Percentiles rank a stretch among this genome's conserved stretches.
Conservation (phyloP, 2,329 filamentous ascomycete genomes). For the Claviceps paspali region DNA sequence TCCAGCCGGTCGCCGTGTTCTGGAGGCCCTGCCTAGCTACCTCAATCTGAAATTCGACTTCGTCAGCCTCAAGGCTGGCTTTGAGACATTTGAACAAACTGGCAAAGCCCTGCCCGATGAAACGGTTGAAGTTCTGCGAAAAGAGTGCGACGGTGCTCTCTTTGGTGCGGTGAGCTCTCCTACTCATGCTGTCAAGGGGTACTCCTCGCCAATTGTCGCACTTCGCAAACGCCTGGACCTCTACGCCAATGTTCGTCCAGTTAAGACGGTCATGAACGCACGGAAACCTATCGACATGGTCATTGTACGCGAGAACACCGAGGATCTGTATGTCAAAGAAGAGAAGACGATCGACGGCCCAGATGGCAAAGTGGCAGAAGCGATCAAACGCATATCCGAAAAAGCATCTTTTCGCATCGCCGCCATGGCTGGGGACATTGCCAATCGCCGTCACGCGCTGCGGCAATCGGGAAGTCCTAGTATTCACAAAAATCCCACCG, state of each 20-base stretch:
- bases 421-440: constrained; percentile 88
- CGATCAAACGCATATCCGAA: constrained; percentile 92
- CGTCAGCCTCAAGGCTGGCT: constrained; percentile 82
- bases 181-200: constrained; percentile 77
- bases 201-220: constrained; percentile 92
- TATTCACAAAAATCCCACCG: constrained; percentile 55
- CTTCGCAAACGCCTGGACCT: constrained; percentile 89
- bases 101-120: constrained; percentile 78
- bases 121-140: constrained; percentile 77
- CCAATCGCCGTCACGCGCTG: constrained; percentile 69
- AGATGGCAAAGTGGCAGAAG: constrained; percentile 79
- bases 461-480: constrained; percentile 41
- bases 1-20: constrained; percentile 76
- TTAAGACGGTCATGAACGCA: constrained; percentile 63
- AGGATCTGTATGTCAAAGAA: constrained; percentile 96
- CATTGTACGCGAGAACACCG: constrained; percentile 96
- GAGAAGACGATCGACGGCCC: constrained; percentile 67
- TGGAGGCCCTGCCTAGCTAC: constrained; percentile 87
- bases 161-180: constrained; percentile 95
- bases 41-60: constrained; percentile 88
- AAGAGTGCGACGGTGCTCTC: constrained; percentile 87
- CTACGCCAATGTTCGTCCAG: constrained; percentile 93
- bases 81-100: constrained; percentile 81
- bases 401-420: constrained; percentile 75
- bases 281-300: constrained; percentile 76